Evolutionary conservation across 306 rosid genomes (phyloP).

Genomic region (barrel medic (Medicago truncatula)): MtrunA17r5.0-ANR NC_053048.1:47623001-47623500

Average conservation of each 20-base stretch:
- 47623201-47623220: not conserved
- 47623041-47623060: too few species aligned
- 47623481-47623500: not conserved
- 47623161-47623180: not conserved
- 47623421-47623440: too few species aligned
- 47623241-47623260: too few species aligned
- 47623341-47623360: not conserved
- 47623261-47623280: too few species aligned
- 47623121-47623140: too few species aligned
- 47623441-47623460: too few species aligned
- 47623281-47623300: too few species aligned
- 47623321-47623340: not conserved
- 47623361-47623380: not conserved
- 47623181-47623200: not conserved
- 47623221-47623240: not conserved
- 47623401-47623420: not conserved
- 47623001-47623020: too few species aligned
- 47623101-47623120: not conserved
- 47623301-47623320: too few species aligned
- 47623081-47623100: not conserved
- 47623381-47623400: too few species aligned
- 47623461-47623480: not conserved
- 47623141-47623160: not conserved
- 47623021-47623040: too few species aligned
- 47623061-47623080: too few species aligned